Evolutionary conservation across 73 alveolate genomes (phyloP), one percentile per base, ranked within the genome.

Genomic region (Blepharisma stoltei): DNA sequence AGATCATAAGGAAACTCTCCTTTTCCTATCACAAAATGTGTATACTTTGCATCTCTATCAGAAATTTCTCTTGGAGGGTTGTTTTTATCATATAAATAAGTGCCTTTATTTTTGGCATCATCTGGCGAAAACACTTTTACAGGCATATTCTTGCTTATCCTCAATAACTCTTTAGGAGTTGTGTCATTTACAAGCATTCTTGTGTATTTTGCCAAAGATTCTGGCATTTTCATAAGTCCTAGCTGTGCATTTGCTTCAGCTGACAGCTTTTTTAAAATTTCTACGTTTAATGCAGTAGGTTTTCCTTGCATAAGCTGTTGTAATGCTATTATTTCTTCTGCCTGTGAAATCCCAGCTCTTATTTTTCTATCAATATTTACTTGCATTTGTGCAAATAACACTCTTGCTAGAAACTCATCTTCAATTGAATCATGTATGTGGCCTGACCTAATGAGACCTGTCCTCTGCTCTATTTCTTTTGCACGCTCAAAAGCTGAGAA

Each of bases 171-270:
- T 32, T 32, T 32, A 32, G 41, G 41, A 32, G 41, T 32, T 32
- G 41, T 32, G 41, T 32, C 41, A 32, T 32, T 32, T 32, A 32
- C 41, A 60, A 60, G 14, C 73, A 18, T 14, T 14, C 5, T 38
- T 25, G 14, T 38, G 5, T 18, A 60, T 60, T 60, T 60, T 25
- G 46, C 23, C 0, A 60, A 5, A 8, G 14, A 14, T 25, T 14
- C 18, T 14, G 73, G 73, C 46, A 60, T 14, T 25, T 60, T 60
- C 46, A 25, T 4, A 20, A 60, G 14, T 25, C 23, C 23, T 38
- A 60, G 23, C 46, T 60, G 73, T 2, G 46, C 11, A 60, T 60
- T 60, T 11, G 73, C 73, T 60, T 60, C 73, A 18, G 73, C 47
- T 0, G 23, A 0, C 0, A 60, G 45, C 46, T n/a, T 60, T 25